phyloP scores from a whole-genome alignment of 2,329 filamentous ascomycete genomes.

The Colletotrichum agaves region DNA sequence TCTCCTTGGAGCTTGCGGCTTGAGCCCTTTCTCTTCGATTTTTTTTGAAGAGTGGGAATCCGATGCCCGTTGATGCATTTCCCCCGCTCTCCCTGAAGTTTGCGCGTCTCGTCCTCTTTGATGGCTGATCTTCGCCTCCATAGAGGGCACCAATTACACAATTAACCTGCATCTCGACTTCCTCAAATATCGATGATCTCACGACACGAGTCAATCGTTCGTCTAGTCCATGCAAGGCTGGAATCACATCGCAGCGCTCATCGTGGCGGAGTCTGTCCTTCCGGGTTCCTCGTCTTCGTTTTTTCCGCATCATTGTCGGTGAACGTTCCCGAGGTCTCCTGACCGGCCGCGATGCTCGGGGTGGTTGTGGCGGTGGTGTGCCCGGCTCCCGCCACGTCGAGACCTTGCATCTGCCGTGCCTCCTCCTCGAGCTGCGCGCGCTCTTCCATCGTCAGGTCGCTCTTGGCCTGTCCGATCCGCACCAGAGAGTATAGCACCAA shows the following conservation, averaged over 20 bases:
- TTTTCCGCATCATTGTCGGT: conserved; percentile 28
- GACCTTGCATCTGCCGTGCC: background rate
- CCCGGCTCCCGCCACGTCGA: background rate
- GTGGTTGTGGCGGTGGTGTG: background rate
- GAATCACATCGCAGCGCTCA: background rate
- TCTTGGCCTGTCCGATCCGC: conserved; percentile 40
- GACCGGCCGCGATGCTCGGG: background rate
- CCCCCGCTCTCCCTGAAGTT: background rate
- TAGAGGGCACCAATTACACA: background rate
- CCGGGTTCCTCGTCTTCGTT: background rate
- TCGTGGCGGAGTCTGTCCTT: conserved; percentile 8
- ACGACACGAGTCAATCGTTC: background rate
- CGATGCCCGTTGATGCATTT: background rate
- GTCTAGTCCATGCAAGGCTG: background rate
- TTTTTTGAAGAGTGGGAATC: conserved; percentile 2
- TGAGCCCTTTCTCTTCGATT: background rate
- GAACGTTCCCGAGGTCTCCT: conserved; percentile 13
- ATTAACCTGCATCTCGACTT: background rate
- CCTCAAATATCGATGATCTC: background rate
- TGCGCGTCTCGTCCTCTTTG: background rate
- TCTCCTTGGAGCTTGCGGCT: background rate
- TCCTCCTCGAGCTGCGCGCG: conserved; percentile 36
- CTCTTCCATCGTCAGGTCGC: conserved; percentile 40
- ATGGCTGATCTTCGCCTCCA: background rate
- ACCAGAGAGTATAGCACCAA: conserved; percentile 67